Evolutionary conservation across 805 yeast species (phyloP), one percentile per base, ranked within the genome.

Genomic region (Nakazawaea molendinolei): DNA sequence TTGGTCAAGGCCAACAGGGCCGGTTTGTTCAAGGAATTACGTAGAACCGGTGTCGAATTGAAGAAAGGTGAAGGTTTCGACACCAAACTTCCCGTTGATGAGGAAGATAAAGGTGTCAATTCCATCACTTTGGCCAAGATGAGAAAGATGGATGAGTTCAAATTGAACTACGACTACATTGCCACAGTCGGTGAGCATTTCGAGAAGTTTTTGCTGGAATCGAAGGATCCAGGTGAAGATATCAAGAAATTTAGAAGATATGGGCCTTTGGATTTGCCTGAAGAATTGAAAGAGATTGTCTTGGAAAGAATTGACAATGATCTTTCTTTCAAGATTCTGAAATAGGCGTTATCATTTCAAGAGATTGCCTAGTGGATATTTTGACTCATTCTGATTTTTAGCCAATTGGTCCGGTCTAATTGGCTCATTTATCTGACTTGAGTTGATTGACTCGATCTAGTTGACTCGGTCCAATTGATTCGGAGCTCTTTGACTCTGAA

Each of bases 1-100:
- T 65, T 85, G 48, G 72, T 86, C 34, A 71, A 74, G 50, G 95
- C 96, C 8, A 81, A 76, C 55, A 75, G 74, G 52, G 63, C 71
- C 19, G 96, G 96, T 15, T 53, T 78, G 33, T 76, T 89, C 46
- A 71, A 69, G 22, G 63, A 56, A 31, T 66, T 86, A 45, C 66
- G 67, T 44, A 56, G 58, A 12, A 71, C 79, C 41, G 92, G 92
- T 23, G 61, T 78, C 18, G 55, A 56, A 10, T 71, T 90, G 44
- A 23, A 71, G n/a, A 59, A 61, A 8, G 95, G 90, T 37, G 97
- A 90, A 64, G 97, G 97, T 20, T 90, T 67, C 60, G 70, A 72
- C 48, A 76, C 85, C 16, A 53, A 54, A 5, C 29, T 53, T 38
- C 82, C 74, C 28, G 50, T 65, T 34, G 63, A 53, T 31, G 51